phyloP scores from a whole-genome alignment of 352 stramenopile genomes.

The Thalassiosira mediterranea region DNA sequence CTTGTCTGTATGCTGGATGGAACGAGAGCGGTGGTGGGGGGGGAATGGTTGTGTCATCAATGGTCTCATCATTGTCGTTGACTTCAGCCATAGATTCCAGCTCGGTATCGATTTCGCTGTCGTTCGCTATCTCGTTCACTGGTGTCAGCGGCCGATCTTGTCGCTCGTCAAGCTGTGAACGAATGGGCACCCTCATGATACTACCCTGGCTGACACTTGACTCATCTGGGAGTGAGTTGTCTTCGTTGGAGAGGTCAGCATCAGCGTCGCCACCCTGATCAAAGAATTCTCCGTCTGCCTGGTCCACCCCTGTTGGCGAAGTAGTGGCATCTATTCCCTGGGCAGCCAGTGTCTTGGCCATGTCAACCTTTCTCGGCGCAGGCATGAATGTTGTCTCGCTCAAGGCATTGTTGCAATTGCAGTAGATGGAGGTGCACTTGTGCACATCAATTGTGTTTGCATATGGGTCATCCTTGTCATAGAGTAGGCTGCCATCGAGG shows the following conservation, averaged over 20 bases:
- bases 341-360: constrained; percentile 7
- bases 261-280: neutral
- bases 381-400: constrained; percentile 35
- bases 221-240: too few relatives aligned
- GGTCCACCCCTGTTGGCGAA: too few relatives aligned
- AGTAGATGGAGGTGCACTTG: constrained; percentile 48
- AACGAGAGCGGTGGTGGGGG: constrained; percentile 27
- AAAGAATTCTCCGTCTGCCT: too few relatives aligned
- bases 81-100: constrained; percentile 40
- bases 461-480: constrained; percentile 31
- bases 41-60: constrained; percentile 29
- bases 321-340: constrained; percentile 2
- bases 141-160: constrained; percentile 25
- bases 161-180: neutral
- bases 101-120: constrained; percentile 52
- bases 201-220: too few relatives aligned
- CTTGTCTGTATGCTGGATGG: neutral
- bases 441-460: constrained; percentile 57
- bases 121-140: constrained; percentile 38
- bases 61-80: too few relatives aligned
- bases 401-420: constrained; percentile 39
- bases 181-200: too few relatives aligned
- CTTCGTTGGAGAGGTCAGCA: too few relatives aligned
- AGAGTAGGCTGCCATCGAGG: constrained; percentile 17
- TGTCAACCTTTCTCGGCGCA: constrained; percentile 30